Conservation (phyloP, 495 filamentous ascomycete genomes). For the Penicillium lagena region DNA sequence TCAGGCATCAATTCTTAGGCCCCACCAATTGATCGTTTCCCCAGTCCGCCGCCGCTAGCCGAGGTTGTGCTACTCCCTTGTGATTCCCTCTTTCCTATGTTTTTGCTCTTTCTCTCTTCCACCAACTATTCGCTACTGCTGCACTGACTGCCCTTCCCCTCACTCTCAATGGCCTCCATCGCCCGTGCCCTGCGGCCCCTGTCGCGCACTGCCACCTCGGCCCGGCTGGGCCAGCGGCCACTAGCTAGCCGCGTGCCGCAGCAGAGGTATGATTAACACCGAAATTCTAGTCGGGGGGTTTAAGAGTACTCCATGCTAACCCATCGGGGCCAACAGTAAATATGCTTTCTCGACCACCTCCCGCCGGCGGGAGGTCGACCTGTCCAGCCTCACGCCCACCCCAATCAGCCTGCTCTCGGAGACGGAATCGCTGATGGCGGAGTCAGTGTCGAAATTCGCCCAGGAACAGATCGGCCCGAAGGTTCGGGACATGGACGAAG, state of each 20-base stretch:
- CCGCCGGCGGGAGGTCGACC: conserved; percentile 52
- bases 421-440: conserved; percentile 80
- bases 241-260: conserved; percentile 30
- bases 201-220: conserved; percentile 48
- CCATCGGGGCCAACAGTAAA: conserved; percentile 31
- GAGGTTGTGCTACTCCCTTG: conserved; percentile 25
- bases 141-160: neutral
- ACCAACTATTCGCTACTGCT: neutral
- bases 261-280: conserved; percentile 30
- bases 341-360: conserved; percentile 68
- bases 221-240: conserved; percentile 38
- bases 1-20: neutral
- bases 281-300: neutral
- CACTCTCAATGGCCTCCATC: conserved; percentile 60
- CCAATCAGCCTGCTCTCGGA: conserved; percentile 93
- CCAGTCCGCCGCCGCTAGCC: conserved; percentile 29
- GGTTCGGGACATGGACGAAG: conserved; percentile 96
- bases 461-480: conserved; percentile 83
- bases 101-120: conserved; percentile 6
- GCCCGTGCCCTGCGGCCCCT: conserved; percentile 61
- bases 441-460: conserved; percentile 87
- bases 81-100: conserved; percentile 18
- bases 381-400: conserved; percentile 71
- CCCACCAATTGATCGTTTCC: neutral
- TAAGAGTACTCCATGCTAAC: conserved; percentile 6